Percentiles rank a stretch among this genome's conserved stretches.
phyloP scores from a whole-genome alignment of 768 basidiomycete genomes.

The Termitomyces sp. region DNA sequence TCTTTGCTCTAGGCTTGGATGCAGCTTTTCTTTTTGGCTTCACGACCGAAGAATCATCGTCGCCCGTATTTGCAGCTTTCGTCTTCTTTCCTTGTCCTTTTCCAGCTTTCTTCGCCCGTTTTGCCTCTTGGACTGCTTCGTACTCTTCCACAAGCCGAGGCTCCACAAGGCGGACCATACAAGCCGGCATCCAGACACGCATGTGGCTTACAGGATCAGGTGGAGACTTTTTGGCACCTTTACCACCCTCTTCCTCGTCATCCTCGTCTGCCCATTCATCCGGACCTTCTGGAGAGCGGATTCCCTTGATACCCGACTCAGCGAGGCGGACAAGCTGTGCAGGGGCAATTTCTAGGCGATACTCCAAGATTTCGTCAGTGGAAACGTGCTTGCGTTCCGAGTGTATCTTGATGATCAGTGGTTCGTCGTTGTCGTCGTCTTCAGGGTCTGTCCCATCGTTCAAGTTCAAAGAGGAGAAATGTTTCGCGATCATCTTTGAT shows the following conservation, averaged over 20 bases:
- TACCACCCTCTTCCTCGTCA: constrained; percentile 38
- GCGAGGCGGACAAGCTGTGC: constrained; percentile 60
- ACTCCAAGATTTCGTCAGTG: constrained; percentile 72
- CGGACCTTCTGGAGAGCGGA: constrained; percentile 43
- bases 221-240: constrained; percentile 30
- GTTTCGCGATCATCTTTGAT: constrained; percentile 51
- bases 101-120: constrained; percentile 45
- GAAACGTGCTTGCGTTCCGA: constrained; percentile 62
- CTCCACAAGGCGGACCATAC: constrained; percentile 66
- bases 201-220: constrained; percentile 53
- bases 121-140: constrained; percentile 46
- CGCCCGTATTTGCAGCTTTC: constrained; percentile 9
- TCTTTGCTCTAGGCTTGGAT: background rate
- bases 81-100: constrained; percentile 30
- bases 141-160: constrained; percentile 63
- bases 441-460: constrained; percentile 24
- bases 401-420: constrained; percentile 64
- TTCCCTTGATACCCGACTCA: constrained; percentile 63
- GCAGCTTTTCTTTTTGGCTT: constrained; percentile 8
- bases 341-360: constrained; percentile 75
- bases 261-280: constrained; percentile 52
- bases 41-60: constrained; percentile 2
- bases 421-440: constrained; percentile 34
- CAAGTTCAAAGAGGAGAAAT: constrained; percentile 48
- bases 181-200: constrained; percentile 81